phyloP scores from a whole-genome alignment of 2,329 filamentous ascomycete species.

The Dryadomyces sulphureus region DNA sequence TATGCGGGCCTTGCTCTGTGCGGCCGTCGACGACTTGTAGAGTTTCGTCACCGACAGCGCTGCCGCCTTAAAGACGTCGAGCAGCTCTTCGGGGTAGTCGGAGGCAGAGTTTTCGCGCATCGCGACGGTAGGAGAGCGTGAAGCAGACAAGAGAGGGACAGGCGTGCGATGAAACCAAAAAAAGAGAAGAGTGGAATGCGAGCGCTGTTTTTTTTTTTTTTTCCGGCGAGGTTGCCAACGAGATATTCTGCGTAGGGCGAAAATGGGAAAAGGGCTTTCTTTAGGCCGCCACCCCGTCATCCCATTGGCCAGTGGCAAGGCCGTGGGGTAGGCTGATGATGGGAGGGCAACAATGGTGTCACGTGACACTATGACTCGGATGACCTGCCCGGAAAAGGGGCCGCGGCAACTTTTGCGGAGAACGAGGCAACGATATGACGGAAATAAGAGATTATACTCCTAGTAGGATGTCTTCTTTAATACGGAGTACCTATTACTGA shows the following conservation, averaged over 20 bases:
- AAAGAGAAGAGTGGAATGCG: not conserved
- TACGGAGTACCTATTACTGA: too few species aligned
- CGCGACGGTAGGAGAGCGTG: not conserved
- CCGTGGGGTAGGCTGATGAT: not conserved
- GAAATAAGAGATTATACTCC: too few species aligned
- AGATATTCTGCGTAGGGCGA: not conserved
- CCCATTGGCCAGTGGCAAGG: not conserved
- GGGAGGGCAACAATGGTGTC: not conserved
- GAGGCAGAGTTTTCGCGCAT: not conserved
- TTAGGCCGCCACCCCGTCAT: not conserved
- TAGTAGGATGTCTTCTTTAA: too few species aligned
- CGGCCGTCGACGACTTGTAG: slow-evolving; percentile 77
- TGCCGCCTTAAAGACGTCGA: slow-evolving; percentile 82
- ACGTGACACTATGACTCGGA: not conserved
- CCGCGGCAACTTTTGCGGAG: too few species aligned
- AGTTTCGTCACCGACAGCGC: slow-evolving; percentile 91
- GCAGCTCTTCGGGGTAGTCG: slow-evolving; percentile 43
- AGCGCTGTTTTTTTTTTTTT: not conserved
- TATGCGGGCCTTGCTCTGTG: slow-evolving; percentile 57
- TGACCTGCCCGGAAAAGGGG: too few species aligned
- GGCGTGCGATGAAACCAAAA: not conserved
- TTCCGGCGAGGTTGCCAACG: not conserved
- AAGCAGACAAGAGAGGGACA: too few species aligned
- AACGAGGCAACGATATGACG: too few species aligned
- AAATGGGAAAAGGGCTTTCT: not conserved